phyloP scores from a whole-genome alignment of 495 filamentous ascomycete species.

The Aspergillus sclerotiicarbonarius region DNA sequence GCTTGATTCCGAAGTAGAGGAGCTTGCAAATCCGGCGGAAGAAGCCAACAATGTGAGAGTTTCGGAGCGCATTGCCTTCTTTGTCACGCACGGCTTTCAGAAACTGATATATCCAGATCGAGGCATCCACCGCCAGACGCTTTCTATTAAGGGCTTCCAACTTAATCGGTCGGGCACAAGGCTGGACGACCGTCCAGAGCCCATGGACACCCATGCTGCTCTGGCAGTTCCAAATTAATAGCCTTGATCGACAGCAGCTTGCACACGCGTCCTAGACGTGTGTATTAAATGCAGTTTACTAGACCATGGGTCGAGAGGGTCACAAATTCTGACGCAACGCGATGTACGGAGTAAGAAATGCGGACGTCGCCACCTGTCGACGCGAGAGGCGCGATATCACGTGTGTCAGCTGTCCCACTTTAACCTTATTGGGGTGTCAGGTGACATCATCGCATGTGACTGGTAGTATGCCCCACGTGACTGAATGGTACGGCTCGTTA shows the following conservation, averaged over 20 bases:
- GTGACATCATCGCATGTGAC: background rate
- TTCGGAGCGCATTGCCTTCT: slow-evolving; percentile 93
- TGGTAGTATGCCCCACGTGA: background rate
- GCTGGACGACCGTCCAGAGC: slow-evolving; percentile 92
- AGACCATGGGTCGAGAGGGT: background rate
- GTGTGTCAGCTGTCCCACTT: slow-evolving; percentile 7
- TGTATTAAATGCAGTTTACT: background rate
- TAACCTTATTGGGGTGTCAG: background rate
- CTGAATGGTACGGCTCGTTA: background rate
- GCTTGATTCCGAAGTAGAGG: slow-evolving; percentile 91
- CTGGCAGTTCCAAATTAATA: slow-evolving; percentile 8
- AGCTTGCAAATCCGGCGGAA: slow-evolving; percentile 97
- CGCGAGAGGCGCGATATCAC: slow-evolving; percentile 29
- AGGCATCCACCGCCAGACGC: slow-evolving; percentile 93
- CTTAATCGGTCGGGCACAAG: slow-evolving; percentile 80
- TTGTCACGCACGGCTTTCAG: slow-evolving; percentile 98
- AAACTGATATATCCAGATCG: slow-evolving; percentile 99
- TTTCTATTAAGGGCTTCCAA: slow-evolving; percentile 94
- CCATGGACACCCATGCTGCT: slow-evolving; percentile 89
- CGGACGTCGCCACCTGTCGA: slow-evolving; percentile 15
- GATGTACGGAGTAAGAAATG: background rate
- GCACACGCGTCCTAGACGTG: background rate
- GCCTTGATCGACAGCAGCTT: background rate
- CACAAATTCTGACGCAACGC: no score
- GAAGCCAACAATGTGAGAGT: slow-evolving; percentile 94